Percentiles rank a stretch among this genome's conserved stretches.
phyloP scores from a whole-genome alignment of 306 rosid genomes.

The Cyclanthera cordifolia region DNA sequence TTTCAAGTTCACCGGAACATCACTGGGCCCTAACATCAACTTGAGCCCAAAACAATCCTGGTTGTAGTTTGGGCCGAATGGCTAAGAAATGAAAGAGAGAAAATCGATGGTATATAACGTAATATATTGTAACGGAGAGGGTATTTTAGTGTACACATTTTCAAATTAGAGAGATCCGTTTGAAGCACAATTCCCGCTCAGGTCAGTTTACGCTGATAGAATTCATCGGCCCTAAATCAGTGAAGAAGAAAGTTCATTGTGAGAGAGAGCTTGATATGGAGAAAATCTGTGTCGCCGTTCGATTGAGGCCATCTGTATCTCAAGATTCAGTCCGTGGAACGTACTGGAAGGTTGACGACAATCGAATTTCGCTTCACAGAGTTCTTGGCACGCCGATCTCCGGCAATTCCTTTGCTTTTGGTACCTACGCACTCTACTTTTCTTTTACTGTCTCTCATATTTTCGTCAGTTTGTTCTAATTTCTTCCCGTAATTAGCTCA shows the following conservation, averaged over 20 bases:
- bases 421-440: conserved; percentile 16
- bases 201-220: background rate
- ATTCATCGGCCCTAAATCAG: background rate
- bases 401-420: conserved; percentile 62
- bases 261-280: conserved; percentile 36
- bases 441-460: background rate
- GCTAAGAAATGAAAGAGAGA: background rate
- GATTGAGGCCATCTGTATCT: conserved; percentile 56
- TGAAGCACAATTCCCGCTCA: background rate
- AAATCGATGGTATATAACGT: background rate
- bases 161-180: conserved; percentile 4
- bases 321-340: conserved; percentile 37
- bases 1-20: too few relatives aligned
- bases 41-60: background rate
- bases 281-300: conserved; percentile 83
- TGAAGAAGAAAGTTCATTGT: background rate
- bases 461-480: background rate
- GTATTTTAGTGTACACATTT: background rate
- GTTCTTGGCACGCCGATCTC: conserved; percentile 72
- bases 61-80: background rate
- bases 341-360: conserved; percentile 76
- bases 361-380: conserved; percentile 78
- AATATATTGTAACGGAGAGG: background rate
- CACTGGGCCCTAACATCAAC: too few relatives aligned
- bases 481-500: background rate